A percentile compares a stretch with the other conserved stretches of the same genome.
phyloP scores from a whole-genome alignment of 495 filamentous ascomycete genomes.

The Xylaria acuta region DNA sequence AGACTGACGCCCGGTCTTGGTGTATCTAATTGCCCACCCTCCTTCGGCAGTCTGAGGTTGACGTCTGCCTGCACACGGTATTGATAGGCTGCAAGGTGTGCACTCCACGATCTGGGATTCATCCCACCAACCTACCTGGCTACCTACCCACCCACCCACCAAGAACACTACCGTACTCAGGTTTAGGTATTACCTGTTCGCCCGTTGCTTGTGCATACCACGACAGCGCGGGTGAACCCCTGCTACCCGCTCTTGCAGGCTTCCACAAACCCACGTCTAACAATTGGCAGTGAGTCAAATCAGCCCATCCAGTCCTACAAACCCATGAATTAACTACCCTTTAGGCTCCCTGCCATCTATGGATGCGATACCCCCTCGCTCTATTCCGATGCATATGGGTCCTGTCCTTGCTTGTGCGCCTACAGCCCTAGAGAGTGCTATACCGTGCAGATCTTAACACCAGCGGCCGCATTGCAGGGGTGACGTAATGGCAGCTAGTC shows the following conservation, averaged over 20 bases:
- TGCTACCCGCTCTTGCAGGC: slow-evolving; percentile 47
- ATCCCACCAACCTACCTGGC: slow-evolving; percentile 33
- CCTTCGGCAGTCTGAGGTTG: slow-evolving; percentile 29
- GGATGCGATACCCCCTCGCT: slow-evolving; percentile 21
- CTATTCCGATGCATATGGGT: slow-evolving; percentile 26
- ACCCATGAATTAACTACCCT: slow-evolving; percentile 12
- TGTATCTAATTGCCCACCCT: slow-evolving; percentile 26
- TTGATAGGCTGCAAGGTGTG: slow-evolving; percentile 40
- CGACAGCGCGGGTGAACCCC: slow-evolving; percentile 44
- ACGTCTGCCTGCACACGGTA: slow-evolving; percentile 33
- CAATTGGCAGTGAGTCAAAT: slow-evolving; percentile 18
- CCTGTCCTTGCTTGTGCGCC: slow-evolving; percentile 22
- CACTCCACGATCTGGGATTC: slow-evolving; percentile 45
- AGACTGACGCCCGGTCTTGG: slow-evolving; percentile 12
- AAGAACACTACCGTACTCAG: not conserved
- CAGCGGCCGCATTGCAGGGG: slow-evolving; percentile 10
- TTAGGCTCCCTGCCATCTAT: slow-evolving; percentile 4
- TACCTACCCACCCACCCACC: slow-evolving; percentile 9
- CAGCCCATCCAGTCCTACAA: slow-evolving; percentile 21
- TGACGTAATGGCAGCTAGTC: slow-evolving; percentile 21
- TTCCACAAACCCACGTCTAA: slow-evolving; percentile 27
- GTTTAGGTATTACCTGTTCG: slow-evolving; percentile 32
- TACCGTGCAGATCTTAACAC: slow-evolving; percentile 16
- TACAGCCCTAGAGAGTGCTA: slow-evolving; percentile 19
- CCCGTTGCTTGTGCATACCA: slow-evolving; percentile 43